Base-by-base conservation (phyloP, 2,329 filamentous ascomycete species). In the Penicillium digitatum region DNA sequence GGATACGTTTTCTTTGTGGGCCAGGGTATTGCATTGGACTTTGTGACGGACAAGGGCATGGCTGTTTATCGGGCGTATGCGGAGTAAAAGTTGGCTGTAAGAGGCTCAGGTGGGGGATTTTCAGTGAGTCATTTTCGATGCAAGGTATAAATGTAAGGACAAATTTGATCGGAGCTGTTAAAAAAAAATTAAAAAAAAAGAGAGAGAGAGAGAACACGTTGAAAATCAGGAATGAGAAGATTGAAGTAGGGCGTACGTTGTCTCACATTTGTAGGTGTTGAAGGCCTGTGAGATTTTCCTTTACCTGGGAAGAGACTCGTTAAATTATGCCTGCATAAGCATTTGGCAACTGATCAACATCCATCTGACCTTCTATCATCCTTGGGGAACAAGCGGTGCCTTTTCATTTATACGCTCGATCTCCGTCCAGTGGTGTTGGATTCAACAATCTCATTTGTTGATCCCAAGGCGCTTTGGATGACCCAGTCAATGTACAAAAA, bases 1-100 rank as follows among this genome's bases (percentile, higher is more conserved):
- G 87, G 87, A 0, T 82, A 77, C 60, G 82, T 88, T 11, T 89
- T 79, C 66, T 89, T 87, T 68, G 73, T 89, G n/a, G 85, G 81
- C 1, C 81, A 82, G 3, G 82, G 81, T 0, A 72, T 78, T 4
- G 76, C 79, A 52, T 56, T 82, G 12, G 73, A 79, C 42, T 74
- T 81, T 44, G 69, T 70, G 49, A 75, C 78, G 20, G 60, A 67
- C 16, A 74, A 75, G 51, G 74, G 70, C 16, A 61, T 82, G 62
- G 73, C 79, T 42, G 66, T 79, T 27, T 83, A 80, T 68, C 76
- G 74, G 39, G 76, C 79, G 8, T 81, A 69, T 61, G 66, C 69
- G 8, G 72, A 74, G 57, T 74, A 57, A 55, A 27, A n/a, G 34
- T 37, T 37, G 34, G 34, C 9, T 20, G 4, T 4, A 11, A 16